Base-by-base conservation (phyloP, 2,329 filamentous ascomycete genomes). In the Arthrobotrys iridis region DNA sequence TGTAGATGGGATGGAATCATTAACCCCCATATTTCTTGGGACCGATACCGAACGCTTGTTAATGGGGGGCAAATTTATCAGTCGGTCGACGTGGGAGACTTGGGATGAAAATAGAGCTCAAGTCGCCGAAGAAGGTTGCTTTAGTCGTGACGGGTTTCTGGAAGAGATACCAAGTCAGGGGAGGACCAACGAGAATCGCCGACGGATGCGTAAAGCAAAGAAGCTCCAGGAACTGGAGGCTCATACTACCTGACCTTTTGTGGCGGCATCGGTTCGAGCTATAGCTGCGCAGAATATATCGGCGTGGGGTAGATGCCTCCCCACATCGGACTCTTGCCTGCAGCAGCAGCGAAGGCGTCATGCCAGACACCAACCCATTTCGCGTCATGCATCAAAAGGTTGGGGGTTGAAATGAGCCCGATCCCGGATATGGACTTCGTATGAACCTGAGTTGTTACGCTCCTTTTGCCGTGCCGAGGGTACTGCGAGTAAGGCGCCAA, bases 121-220 rank as follows among this genome's bases (percentile, higher is more conserved):
- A 45, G 55, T 58, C 45, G 57, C 55, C 55, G 70, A 74, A 57
- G 46, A 55, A 18, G 70, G 70, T 10, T 66, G 62, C 35, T 74
- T 74, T 50, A 30, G 46, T 48, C 70, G 70, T 18, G 62, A 74
- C 28, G 62, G 70, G 20, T 74, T 62, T 59, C 46, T 74, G 20
- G 70, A 67, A 63, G 62, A 74, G 15, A 67, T 74, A 60, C 70
- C 55, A 24, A 46, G 28, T 13, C 62, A 50, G 46, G 63, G 70
- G 24, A 55, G 70, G 30, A 74, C 70, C 18, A 67, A 66, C 3
- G 62, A 74, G 30, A 74, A 24, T 20, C 62, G 70, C 40, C 62
- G 70, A 62, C 62, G 57, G 63, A 60, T 58, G 13, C 66, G 55
- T 20, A 64, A 67, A 48, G 43, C 24, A 18, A 74, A 67, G 70